These are phyloP conservation scores for Wickerhamiella vanderwaltii DNA, from an alignment of 805 yeast species.

Conservation along the genomic window DNA sequence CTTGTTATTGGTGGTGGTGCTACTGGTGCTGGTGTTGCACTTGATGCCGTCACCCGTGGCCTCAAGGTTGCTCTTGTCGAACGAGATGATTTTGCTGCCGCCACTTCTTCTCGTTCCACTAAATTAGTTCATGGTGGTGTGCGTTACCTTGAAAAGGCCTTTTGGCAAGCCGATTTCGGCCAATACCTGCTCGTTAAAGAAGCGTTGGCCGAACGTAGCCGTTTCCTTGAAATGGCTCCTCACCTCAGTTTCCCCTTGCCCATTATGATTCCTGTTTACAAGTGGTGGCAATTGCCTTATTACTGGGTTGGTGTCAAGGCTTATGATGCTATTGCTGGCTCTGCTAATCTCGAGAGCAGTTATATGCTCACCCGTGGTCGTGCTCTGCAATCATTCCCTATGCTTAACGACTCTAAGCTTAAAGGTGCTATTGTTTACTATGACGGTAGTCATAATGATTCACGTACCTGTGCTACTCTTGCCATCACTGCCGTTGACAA, in stretches of 20 bases:
- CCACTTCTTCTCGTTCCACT: constrained; percentile 87
- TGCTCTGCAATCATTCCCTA: constrained; percentile 69
- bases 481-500: constrained; percentile 75
- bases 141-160: constrained; percentile 86
- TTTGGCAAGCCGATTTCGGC: constrained; percentile 80
- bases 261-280: constrained; percentile 90
- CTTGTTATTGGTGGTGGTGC: constrained; percentile 94
- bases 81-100: constrained; percentile 79
- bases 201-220: constrained; percentile 77
- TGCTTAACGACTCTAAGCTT: constrained; percentile 63
- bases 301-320: constrained; percentile 81
- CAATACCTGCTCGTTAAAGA: constrained; percentile 82
- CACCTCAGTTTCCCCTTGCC: constrained; percentile 79
- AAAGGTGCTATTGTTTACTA: constrained; percentile 90
- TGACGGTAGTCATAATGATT: constrained; percentile 88
- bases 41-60: constrained; percentile 86
- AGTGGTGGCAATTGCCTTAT: constrained; percentile 92
- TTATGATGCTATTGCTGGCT: constrained; percentile 88
- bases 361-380: constrained; percentile 56
- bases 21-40: constrained; percentile 84
- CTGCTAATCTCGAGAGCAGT: constrained; percentile 67
- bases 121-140: constrained; percentile 98
- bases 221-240: constrained; percentile 82
- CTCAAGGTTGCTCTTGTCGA: constrained; percentile 79
- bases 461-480: constrained; percentile 77